Base-by-base conservation (phyloP, 1,139 yeast species). In the Yamadazyma sp. region DNA sequence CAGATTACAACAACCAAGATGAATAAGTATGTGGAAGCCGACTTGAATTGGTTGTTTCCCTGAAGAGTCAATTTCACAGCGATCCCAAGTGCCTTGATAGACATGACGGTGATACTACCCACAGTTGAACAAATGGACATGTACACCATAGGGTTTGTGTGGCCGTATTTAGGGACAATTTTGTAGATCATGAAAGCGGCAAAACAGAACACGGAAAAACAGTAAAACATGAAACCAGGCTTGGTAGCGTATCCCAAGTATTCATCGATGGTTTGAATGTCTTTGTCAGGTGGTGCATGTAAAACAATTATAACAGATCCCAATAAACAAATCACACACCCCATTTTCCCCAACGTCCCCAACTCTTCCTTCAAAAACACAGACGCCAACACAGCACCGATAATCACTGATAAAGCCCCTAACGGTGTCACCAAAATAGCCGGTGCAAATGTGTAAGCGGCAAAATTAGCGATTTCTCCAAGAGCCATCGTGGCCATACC, bases 361-460 rank as follows among this genome's bases (percentile, higher is more conserved):
- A 88, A 75, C 56, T 87, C 94, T 61, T 88, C 97, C 56, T 86
- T 84, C 48, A 88, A 69, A 56, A 88, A 87, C 4, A 88, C 62
- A 2, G 96, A 85, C 0, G 97, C 97, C 48, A 88, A 69, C 9
- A 88, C 88, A 2, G 97, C 96, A 12, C 92, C 97, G 46, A 88
- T 88, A 48, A 88, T 87, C 26, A 88, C 97, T 2, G 91, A 81
- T 27, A 88, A 68, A 0, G 97, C 97, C 9, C 97, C 97, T 42
- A 88, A 70, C 2, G 96, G 97, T 3, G 96, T 89, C 32, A 88
- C 96, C 51, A 88, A 65, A 48, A 89, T 87, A 1, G 96, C 95
- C 2, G 96, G 96, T 0, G 97, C 96, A 73, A 88, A 88, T 1
- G 96, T 89, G 57, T 88, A 88, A 1, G 97, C 97, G 10, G 96